phyloP scores from a whole-genome alignment of 495 filamentous ascomycete species.

The Schizothecium vesticola region DNA sequence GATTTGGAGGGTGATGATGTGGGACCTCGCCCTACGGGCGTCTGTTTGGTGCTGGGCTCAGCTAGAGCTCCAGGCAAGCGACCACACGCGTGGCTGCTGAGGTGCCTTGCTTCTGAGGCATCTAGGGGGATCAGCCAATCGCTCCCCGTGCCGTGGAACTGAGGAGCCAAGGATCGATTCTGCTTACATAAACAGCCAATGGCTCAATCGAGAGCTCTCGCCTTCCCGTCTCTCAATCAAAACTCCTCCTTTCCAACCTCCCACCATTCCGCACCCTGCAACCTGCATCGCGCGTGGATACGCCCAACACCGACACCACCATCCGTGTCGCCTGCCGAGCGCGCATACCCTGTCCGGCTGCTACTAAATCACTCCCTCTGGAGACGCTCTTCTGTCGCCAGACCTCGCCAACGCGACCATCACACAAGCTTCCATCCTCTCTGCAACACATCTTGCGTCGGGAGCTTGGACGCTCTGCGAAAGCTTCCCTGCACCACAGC shows the following conservation, averaged over 20 bases:
- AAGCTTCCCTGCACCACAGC: background rate
- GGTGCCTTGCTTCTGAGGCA: slow-evolving; percentile 20
- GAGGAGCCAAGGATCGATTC: background rate
- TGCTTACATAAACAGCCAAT: background rate
- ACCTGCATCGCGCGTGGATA: background rate
- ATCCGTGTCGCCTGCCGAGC: background rate
- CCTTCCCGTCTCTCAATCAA: background rate
- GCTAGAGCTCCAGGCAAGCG: slow-evolving; percentile 39
- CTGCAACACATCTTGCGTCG: background rate
- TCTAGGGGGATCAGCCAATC: too few species aligned
- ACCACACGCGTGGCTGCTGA: slow-evolving; percentile 32
- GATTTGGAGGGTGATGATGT: slow-evolving; percentile 19
- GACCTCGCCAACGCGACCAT: background rate
- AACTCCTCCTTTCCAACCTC: background rate
- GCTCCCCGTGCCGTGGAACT: background rate
- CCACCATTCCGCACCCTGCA: background rate
- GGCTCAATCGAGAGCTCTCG: background rate
- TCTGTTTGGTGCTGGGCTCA: background rate
- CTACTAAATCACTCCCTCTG: background rate
- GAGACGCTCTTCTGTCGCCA: background rate
- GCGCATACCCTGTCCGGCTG: background rate
- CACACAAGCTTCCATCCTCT: background rate
- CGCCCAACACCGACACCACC: background rate
- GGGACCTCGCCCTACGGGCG: slow-evolving; percentile 1
- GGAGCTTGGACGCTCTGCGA: background rate